A percentile compares a stretch with the other conserved stretches of the same genome.
Evolutionary conservation across 805 yeast species (phyloP).

Genomic region (Cyberlindnera nakhonratchasimensis): DNA sequence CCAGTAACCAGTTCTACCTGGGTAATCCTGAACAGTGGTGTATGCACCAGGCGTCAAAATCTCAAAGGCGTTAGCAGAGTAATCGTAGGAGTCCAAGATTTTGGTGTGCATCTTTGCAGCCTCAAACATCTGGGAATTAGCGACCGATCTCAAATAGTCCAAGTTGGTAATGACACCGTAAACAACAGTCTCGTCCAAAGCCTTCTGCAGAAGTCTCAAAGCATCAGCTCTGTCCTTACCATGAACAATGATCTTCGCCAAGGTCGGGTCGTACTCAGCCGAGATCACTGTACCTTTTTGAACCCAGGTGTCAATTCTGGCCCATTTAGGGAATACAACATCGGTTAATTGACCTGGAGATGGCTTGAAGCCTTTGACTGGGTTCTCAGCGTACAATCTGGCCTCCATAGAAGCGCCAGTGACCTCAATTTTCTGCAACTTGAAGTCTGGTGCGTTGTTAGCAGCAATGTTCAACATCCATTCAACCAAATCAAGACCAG

Average conservation of each 20-base stretch:
- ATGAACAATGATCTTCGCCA: conserved; percentile 94
- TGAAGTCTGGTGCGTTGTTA: conserved; percentile 78
- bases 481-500: conserved; percentile 92
- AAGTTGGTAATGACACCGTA: conserved; percentile 87
- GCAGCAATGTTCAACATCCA: conserved; percentile 96
- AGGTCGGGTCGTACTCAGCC: conserved; percentile 94
- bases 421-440: conserved; percentile 47
- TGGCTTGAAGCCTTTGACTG: conserved; percentile 91
- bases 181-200: conserved; percentile 81
- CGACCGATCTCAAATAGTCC: conserved; percentile 84
- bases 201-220: conserved; percentile 67
- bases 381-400: conserved; percentile 93
- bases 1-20: conserved; percentile 75
- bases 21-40: conserved; percentile 95
- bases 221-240: conserved; percentile 89
- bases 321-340: conserved; percentile 83
- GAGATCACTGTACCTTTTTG: conserved; percentile 80
- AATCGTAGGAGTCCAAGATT: conserved; percentile 76
- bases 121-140: conserved; percentile 79
- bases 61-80: conserved; percentile 82
- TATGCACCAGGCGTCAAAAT: conserved; percentile 87
- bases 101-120: conserved; percentile 84
- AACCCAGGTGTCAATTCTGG: conserved; percentile 95
- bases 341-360: conserved; percentile 93
- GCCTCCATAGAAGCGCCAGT: conserved; percentile 97